Base-by-base conservation (phyloP, 1,284 basidiomycete species). In the Phylloporus sp. region DNA sequence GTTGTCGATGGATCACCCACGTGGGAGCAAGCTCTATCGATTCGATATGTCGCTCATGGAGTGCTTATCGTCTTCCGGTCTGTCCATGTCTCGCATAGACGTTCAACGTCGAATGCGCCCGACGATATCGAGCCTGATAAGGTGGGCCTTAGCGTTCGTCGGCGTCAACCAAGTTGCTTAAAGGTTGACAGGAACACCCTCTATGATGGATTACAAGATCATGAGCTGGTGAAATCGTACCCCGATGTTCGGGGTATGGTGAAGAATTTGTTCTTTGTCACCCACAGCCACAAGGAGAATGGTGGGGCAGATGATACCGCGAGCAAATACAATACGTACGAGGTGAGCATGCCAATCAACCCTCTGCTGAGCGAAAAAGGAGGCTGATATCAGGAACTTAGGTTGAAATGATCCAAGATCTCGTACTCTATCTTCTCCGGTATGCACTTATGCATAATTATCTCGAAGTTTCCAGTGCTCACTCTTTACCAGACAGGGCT, bases 371-470 rank as follows among this genome's bases (percentile, higher is more conserved):
- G 6, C 26, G 12, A 28, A 34, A 39, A 40, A 42, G 6, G 22
- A 39, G 24, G 46, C 57, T 42, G 39, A 52, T 12, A 6, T 11
- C 6, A 20, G 18, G 31, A 53, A 37, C 7, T 63, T 52, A 91
- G 90, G 89, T 89, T 10, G 70, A 78, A 8, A 90, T 92, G 87
- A 88, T 89, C 57, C 81, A 82, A 52, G 90, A 91, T 65, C 79
- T 93, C 2, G 89, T 92, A 3, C 70, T 89, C 4, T 88, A 93
- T 70, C 79, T 93, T 15, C 73, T 91, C 20, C 80, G 84, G 77
- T 87, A 72, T 61, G 81, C 13, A 2, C 39, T n/a, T n/a, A n/a
- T 62, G 28, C 1, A 6, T 29, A 29, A 6, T 12, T 28, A 4
- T 22, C 11, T 49, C 6, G 24, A 24, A 13, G 42, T 56, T 52